A percentile compares a stretch with the other conserved stretches of the same genome.
These are phyloP conservation scores for Rachicladosporium sp. DNA, from an alignment of 2,329 filamentous ascomycete species.

Conservation along the genomic window DNA sequence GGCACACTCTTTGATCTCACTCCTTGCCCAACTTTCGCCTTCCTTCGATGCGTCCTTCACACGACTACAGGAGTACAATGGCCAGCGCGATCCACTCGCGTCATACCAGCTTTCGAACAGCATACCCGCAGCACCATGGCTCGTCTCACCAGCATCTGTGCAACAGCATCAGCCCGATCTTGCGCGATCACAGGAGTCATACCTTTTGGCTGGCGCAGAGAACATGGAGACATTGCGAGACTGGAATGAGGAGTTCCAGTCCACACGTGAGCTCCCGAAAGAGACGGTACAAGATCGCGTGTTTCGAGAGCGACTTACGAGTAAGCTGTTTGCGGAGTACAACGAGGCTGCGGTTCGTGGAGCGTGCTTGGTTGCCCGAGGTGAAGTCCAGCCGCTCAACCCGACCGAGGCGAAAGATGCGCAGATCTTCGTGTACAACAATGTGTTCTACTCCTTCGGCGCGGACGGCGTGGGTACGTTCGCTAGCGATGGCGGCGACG, in stretches of 20 bases:
- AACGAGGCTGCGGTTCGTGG: constrained; percentile 89
- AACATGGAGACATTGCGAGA: constrained; percentile 89
- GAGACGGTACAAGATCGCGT: constrained; percentile 91
- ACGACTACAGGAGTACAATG: constrained; percentile 72
- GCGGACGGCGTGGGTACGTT: constrained; percentile 97
- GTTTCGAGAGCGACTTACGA: constrained; percentile 84
- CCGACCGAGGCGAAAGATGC: constrained; percentile 86
- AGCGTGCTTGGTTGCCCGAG: constrained; percentile 80
- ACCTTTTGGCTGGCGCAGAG: constrained; percentile 77
- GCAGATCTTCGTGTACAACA: constrained; percentile 99
- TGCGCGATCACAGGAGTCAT: constrained; percentile 84
- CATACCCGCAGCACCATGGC: constrained; percentile 83
- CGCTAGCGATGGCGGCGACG: constrained; percentile 88
- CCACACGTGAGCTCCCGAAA: constrained; percentile 83
- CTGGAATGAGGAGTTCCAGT: constrained; percentile 99
- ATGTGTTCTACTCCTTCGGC: constrained; percentile 98
- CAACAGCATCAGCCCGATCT: constrained; percentile 69
- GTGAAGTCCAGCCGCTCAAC: constrained; percentile 86
- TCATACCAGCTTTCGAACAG: constrained; percentile 95
- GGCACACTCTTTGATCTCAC: constrained; percentile 73
- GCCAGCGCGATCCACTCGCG: constrained; percentile 72
- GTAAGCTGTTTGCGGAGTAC: constrained; percentile 95
- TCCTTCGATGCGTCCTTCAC: constrained; percentile 69
- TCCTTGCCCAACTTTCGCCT: constrained; percentile 68
- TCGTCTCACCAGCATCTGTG: constrained; percentile 59